Conservation (phyloP, 2,329 filamentous ascomycete genomes). For the Colletotrichum liriopes region DNA sequence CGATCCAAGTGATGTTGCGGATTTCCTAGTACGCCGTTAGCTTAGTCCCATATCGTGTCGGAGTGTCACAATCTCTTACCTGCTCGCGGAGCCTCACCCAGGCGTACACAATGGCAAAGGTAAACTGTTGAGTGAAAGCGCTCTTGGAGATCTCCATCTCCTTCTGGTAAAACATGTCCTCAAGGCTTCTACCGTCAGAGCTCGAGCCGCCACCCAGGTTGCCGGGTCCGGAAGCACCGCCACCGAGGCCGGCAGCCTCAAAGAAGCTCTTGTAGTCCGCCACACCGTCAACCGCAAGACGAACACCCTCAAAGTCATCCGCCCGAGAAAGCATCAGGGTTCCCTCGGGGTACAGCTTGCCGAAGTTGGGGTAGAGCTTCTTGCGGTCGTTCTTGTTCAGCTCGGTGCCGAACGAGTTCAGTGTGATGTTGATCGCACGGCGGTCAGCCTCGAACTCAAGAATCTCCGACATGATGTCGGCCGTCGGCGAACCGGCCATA, state of each 20-base stretch:
- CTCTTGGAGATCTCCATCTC: conserved; percentile 99
- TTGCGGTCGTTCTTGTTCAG: conserved; percentile 93
- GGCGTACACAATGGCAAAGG: conserved; percentile 93
- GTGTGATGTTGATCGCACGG: conserved; percentile 97
- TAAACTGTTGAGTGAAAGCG: conserved; percentile 96
- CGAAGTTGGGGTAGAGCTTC: conserved; percentile 96
- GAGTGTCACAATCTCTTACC: conserved; percentile 68
- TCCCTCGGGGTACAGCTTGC: conserved; percentile 92
- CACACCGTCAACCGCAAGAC: conserved; percentile 93
- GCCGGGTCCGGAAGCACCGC: conserved; percentile 80
- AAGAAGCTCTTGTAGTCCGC: conserved; percentile 97
- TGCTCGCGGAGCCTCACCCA: conserved; percentile 99
- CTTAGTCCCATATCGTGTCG: conserved; percentile 30
- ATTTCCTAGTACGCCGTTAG: conserved; percentile 84
- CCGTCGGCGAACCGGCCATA: conserved; percentile 88
- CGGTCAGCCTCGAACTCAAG: conserved; percentile 97
- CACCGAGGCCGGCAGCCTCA: conserved; percentile 86
- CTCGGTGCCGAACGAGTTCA: conserved; percentile 98
- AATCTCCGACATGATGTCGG: conserved; percentile 96
- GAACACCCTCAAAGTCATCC: conserved; percentile 94
- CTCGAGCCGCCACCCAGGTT: conserved; percentile 89
- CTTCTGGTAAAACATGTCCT: conserved; percentile 99
- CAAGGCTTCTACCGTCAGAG: conserved; percentile 88
- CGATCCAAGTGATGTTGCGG: conserved; percentile 99
- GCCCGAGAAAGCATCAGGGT: conserved; percentile 95